These are phyloP conservation scores for Phytophthora foliorum DNA, from an alignment of 352 stramenopile genomes.

Conservation along the genomic window DNA sequence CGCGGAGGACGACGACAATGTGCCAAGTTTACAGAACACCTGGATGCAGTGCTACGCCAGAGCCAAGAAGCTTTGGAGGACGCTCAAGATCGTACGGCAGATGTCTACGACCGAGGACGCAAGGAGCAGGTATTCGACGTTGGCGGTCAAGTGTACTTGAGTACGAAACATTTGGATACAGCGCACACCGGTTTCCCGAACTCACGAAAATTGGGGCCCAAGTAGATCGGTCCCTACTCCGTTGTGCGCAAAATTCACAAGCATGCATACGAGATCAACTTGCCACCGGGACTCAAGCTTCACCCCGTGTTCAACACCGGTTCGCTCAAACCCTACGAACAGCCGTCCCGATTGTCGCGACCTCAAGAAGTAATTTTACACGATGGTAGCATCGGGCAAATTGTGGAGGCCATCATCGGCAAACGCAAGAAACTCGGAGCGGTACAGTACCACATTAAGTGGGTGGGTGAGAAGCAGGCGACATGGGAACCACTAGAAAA, in stretches of 20 bases:
- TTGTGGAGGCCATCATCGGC: conserved; percentile 4
- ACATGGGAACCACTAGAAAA: conserved; percentile 11
- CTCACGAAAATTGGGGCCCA: conserved; percentile 27
- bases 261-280: conserved; percentile 21
- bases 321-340: conserved; percentile 15
- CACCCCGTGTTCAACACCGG: conserved; percentile 25
- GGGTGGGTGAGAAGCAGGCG: background rate
- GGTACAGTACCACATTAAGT: conserved; percentile 4
- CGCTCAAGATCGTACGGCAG: conserved; percentile 15
- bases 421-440: background rate
- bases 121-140: conserved; percentile 11
- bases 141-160: conserved; percentile 15
- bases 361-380: conserved; percentile 10
- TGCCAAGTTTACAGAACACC: too few species aligned
- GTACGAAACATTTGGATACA: conserved; percentile 21
- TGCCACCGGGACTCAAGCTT: conserved; percentile 14
- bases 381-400: conserved; percentile 1
- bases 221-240: conserved; percentile 27
- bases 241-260: conserved; percentile 3
- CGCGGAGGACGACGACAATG: background rate
- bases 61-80: too few species aligned
- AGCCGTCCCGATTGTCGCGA: background rate
- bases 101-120: conserved; percentile 17
- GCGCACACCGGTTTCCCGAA: too few species aligned
- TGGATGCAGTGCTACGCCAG: conserved; percentile 1